Percentiles rank a stretch among this genome's conserved stretches.
phyloP scores from a whole-genome alignment of 345 rosid genomes.

The Boechera divaricarpa region DNA sequence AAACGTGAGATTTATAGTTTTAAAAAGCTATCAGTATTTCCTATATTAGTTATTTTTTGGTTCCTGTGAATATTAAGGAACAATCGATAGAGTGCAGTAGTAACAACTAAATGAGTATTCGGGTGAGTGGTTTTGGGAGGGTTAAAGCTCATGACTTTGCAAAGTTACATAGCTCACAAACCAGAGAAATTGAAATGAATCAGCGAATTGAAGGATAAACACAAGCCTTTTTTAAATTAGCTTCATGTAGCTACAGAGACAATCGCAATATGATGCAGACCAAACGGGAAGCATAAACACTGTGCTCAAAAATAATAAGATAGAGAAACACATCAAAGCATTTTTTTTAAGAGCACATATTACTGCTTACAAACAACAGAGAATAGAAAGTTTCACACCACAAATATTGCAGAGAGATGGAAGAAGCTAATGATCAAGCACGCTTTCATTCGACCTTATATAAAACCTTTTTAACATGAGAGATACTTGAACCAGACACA shows the following conservation, averaged over 20 bases:
- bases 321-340: conserved; percentile 39
- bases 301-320: conserved; percentile 35
- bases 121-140: neutral
- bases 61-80: neutral
- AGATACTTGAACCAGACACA: conserved; percentile 39
- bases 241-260: conserved; percentile 33
- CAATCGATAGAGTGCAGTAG: neutral
- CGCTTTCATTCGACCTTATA: conserved; percentile 34
- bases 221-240: neutral
- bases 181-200: neutral
- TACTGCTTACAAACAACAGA: conserved; percentile 41
- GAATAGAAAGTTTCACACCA: conserved; percentile 40
- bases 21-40: neutral
- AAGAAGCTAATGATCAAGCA: conserved; percentile 36
- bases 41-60: neutral
- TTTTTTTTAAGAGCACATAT: conserved; percentile 30
- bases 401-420: conserved; percentile 34
- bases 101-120: neutral
- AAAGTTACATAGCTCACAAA: conserved; percentile 1
- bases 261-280: conserved; percentile 42
- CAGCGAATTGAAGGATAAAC: neutral
- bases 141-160: neutral
- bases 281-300: conserved; percentile 16
- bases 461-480: conserved; percentile 36
- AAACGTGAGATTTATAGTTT: too few species aligned